Conservation (phyloP, 2,329 filamentous ascomycete genomes). For the Elsinoe batatas region DNA sequence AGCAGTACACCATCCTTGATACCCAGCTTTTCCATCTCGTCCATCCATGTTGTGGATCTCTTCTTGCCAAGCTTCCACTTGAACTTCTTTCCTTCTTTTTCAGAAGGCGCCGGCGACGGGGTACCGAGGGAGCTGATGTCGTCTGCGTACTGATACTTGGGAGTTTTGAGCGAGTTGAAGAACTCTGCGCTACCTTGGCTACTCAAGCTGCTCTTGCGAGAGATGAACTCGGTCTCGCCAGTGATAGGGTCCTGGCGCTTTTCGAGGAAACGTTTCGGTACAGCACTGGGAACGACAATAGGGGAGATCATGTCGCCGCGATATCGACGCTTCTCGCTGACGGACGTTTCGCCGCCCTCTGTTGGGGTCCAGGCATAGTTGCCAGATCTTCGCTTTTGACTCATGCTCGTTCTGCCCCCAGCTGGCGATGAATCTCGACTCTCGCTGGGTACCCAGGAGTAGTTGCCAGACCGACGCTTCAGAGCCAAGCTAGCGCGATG, state of each 20-base stretch:
- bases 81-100: conserved; percentile 19
- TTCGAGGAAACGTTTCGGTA: conserved; percentile 1
- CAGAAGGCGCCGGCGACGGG: conserved; percentile 14
- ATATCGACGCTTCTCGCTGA: background rate
- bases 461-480: background rate
- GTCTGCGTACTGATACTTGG: conserved; percentile 18
- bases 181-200: conserved; percentile 11
- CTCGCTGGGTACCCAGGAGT: background rate
- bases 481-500: background rate
- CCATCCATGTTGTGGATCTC: conserved; percentile 33
- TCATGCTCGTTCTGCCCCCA: background rate
- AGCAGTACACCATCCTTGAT: conserved; percentile 32
- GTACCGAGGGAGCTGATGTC: conserved; percentile 16
- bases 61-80: conserved; percentile 27
- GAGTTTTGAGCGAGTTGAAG: conserved; percentile 8
- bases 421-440: background rate
- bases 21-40: conserved; percentile 32
- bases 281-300: background rate
- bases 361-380: background rate
- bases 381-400: background rate
- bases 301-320: background rate
- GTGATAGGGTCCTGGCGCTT: conserved; percentile 1
- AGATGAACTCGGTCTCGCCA: conserved; percentile 1
- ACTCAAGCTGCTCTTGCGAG: conserved; percentile 16
- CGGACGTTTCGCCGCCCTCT: background rate